A percentile compares a stretch with the other conserved stretches of the same genome.
These are phyloP conservation scores for Pistacia vera DNA, from an alignment of 345 rosid genomes.

Conservation along the genomic window DNA sequence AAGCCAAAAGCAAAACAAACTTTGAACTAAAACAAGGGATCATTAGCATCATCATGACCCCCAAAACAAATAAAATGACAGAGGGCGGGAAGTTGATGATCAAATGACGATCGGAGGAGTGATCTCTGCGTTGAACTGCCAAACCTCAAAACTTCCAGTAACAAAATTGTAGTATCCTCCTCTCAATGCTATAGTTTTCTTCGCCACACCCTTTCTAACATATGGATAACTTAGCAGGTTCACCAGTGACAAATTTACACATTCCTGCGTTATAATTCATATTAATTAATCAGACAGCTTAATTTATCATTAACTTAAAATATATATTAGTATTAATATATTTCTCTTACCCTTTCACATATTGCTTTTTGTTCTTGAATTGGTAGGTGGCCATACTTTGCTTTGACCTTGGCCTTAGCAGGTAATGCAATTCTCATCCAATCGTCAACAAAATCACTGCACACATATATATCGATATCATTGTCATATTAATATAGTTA, in stretches of 20 bases:
- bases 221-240: conserved; percentile 33
- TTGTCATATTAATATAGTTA: conserved; percentile 9
- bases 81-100: background rate
- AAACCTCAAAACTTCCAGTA: conserved; percentile 22
- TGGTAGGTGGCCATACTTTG: background rate
- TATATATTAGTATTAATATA: background rate
- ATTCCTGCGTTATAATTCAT: conserved; percentile 23
- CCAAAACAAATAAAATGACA: background rate
- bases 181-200: conserved; percentile 5
- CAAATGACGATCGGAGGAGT: background rate
- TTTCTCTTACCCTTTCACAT: conserved; percentile 24
- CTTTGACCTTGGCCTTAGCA: conserved; percentile 31
- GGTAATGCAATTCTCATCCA: conserved; percentile 34
- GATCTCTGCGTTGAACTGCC: conserved; percentile 17
- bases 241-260: conserved; percentile 28
- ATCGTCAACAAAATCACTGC: conserved; percentile 36
- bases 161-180: conserved; percentile 33
- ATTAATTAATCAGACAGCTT: background rate
- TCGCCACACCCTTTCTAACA: conserved; percentile 17
- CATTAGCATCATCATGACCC: background rate
- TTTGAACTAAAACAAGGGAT: background rate
- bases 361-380: background rate
- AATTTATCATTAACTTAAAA: background rate
- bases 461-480: too few species aligned
- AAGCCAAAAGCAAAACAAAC: background rate